phyloP scores from a whole-genome alignment of 2,329 filamentous ascomycete genomes.

The Colletotrichum navitas region DNA sequence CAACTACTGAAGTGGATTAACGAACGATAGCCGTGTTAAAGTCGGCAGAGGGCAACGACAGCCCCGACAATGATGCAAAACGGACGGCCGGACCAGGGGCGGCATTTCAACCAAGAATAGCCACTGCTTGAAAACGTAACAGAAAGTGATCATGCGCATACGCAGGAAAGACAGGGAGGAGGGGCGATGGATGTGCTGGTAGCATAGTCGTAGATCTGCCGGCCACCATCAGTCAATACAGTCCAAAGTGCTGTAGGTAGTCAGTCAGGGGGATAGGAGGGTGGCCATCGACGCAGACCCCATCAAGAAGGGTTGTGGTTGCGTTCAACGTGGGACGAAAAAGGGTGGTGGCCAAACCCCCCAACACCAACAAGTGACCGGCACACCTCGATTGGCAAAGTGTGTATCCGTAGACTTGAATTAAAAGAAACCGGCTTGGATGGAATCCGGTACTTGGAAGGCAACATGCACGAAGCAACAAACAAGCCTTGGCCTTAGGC shows the following conservation, averaged over 20 bases:
- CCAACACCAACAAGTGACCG: slow-evolving; percentile 11
- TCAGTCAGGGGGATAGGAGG: not conserved
- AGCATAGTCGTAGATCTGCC: not conserved
- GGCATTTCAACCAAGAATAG: slow-evolving; percentile 27
- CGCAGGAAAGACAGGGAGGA: slow-evolving; percentile 28
- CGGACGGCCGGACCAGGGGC: slow-evolving; percentile 16
- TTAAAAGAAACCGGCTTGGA: slow-evolving; percentile 1
- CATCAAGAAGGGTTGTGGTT: slow-evolving; percentile 17
- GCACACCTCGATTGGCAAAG: not conserved
- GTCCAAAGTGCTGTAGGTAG: not conserved
- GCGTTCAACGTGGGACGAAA: slow-evolving; percentile 18
- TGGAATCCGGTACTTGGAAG: not conserved
- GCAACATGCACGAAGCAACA: not conserved
- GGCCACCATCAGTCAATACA: not conserved
- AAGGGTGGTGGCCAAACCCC: not conserved
- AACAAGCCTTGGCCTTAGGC: slow-evolving; percentile 2
- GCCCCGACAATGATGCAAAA: slow-evolving; percentile 21
- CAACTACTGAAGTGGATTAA: not conserved
- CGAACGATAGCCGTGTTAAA: not conserved
- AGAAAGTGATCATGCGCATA: slow-evolving; percentile 37
- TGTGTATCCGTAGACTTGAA: not conserved
- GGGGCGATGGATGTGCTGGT: slow-evolving; percentile 25
- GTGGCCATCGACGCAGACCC: not conserved
- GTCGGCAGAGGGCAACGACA: slow-evolving; percentile 10
- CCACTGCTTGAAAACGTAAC: slow-evolving; percentile 25